A percentile compares a stretch with the other conserved stretches of the same genome.
Conservation (phyloP, 768 basidiomycete species). For the Chalciporus chontae region DNA sequence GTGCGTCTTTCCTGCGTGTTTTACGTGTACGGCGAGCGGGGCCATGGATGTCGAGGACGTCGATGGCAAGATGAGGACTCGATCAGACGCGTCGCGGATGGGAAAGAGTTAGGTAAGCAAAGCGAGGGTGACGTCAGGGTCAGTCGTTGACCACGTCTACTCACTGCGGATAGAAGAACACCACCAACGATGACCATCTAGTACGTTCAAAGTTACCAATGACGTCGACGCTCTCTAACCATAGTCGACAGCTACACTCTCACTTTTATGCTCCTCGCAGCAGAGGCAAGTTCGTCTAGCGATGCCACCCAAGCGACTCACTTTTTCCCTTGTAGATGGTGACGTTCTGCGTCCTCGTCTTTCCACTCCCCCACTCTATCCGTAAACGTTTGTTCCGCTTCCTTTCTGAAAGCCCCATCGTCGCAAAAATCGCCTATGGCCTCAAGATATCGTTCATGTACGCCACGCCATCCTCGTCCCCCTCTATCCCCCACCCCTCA, state of each 20-base stretch:
- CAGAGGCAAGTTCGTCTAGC: slow-evolving; percentile 48
- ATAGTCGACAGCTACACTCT: slow-evolving; percentile 57
- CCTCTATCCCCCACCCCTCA: neutral
- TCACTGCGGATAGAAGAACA: no score
- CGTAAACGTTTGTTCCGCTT: slow-evolving; percentile 70
- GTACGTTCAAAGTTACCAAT: slow-evolving; percentile 18
- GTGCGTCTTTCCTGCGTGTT: slow-evolving; percentile 83
- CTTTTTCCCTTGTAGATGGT: slow-evolving; percentile 47
- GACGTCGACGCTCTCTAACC: slow-evolving; percentile 1
- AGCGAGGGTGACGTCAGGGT: slow-evolving; percentile 26
- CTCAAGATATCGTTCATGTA: slow-evolving; percentile 95
- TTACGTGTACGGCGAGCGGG: slow-evolving; percentile 73
- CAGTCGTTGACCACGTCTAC: slow-evolving; percentile 15
- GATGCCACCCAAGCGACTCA: no score
- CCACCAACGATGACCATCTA: slow-evolving; percentile 60
- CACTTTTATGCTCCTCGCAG: slow-evolving; percentile 76
- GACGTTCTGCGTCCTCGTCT: slow-evolving; percentile 81
- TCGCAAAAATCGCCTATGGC: slow-evolving; percentile 86
- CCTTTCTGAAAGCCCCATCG: slow-evolving; percentile 60
- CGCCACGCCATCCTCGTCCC: slow-evolving; percentile 20
- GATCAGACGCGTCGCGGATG: slow-evolving; percentile 27
- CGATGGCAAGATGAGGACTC: neutral
- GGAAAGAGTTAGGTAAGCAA: slow-evolving; percentile 27
- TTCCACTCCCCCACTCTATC: slow-evolving; percentile 76
- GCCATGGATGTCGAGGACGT: slow-evolving; percentile 45